Evolutionary conservation across 2,329 filamentous ascomycete species (phyloP), one percentile per base, ranked within the genome.

Genomic region (Paecilomyces sp.): DNA sequence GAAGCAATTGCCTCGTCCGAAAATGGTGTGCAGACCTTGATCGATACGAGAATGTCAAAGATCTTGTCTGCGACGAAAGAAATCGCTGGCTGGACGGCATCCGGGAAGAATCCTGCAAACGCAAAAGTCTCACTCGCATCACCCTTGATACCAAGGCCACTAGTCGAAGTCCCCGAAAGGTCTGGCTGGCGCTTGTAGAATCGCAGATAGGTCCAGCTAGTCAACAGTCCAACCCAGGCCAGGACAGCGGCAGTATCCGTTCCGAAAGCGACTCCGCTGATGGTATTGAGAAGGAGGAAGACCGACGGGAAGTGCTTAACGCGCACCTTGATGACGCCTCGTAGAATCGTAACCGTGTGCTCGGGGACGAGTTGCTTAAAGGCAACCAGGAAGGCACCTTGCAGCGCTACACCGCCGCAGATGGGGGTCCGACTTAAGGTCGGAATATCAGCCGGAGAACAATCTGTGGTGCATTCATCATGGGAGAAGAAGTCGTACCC

Each of bases 351-450:
- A 57, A 97, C 93, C 11, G 94, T 99, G 76, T 99, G 94, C 63
- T 96, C 92, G 24, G 94, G 94, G 36, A 97, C 89, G 56, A 99
- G 90, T 77, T 99, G 94, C 78, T 96, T 97, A 78, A 97, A 96
- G 58, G 93, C 91, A 68, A 97, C 91, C 62, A 99, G 89, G 79
- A 97, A 97, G 62, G 90, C 88, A 54, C 94, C 92, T 75, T 97
- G 93, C 60, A 97, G 82, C 15, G 92, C 87, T 64, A 96, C 88
- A 58, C 92, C 92, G 67, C 94, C 94, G 67, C 90, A 90, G 70
- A 97, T 90, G 64, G 90, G 88, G 54, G 89, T 92, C 54, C 90
- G 77, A 57, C 89, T 94, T 68, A 73, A 77, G 58, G 55, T 59
- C 31, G 66, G 62, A 66, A 60, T 59, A 62, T 71, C 63, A 71